Base-by-base conservation (phyloP, 805 yeast genomes). In the Sugiyamaella boreocaroliniensis region DNA sequence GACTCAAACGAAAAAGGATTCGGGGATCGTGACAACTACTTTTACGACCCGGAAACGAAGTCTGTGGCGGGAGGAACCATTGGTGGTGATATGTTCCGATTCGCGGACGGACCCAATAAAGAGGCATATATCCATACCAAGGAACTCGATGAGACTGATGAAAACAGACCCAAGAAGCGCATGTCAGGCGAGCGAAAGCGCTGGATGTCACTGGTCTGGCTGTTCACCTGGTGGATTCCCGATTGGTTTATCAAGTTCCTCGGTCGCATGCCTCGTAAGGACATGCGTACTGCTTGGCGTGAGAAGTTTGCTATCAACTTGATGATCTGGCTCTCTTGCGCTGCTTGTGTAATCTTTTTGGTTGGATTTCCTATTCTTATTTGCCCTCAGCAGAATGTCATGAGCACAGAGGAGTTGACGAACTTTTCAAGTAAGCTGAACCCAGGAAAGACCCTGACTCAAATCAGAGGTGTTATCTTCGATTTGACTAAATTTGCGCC, bases 251-350 rank as follows among this genome's bases (percentile, higher is more conserved):
- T 71, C 52, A 54, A 54, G 51, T 43, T 45, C 12, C n/a, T 68
- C 19, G 71, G 71, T 1, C 46, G 61, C 12, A 65, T 70, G 58
- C 60, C 63, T 2, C 58, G 71, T 42, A 63, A 64, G 42, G 71
- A 71, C 52, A 62, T 71, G 7, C 69, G 74, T 15, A 54, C 67
- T 9, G 76, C 76, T 1, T 72, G 76, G 76, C 59, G 75, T 18
- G 76, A 71, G 49, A 71, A 72, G 58, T 55, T 72, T 19, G 72
- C 76, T 8, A 72, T 72, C 59, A 72, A 72, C 48, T 14, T 72
- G 56, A 62, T 71, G 53, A 72, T 72, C 37, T 72, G 75, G 75
- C 58, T 69, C 10, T 53, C 69, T 42, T 72, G 76, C 51, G 64
- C 57, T 2, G 60, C 59, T 8, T 57, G 64, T 44, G 65, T 64